These are phyloP conservation scores for Malus hybrid DNA, from an alignment of 331 rosid genomes.

Conservation along the genomic window DNA sequence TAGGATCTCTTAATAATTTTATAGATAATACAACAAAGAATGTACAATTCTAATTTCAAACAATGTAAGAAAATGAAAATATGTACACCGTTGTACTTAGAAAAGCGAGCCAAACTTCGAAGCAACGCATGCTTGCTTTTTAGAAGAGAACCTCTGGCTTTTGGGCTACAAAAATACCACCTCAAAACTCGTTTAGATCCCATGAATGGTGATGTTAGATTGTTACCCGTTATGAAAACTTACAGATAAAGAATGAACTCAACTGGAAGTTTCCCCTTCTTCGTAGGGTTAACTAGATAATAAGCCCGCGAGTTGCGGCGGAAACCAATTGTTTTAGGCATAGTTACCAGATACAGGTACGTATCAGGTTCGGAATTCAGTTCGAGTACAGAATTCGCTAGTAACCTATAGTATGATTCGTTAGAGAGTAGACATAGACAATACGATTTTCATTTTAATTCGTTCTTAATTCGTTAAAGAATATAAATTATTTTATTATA, in stretches of 20 bases:
- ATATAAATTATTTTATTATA: too few species aligned
- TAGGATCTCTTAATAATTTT: too few species aligned
- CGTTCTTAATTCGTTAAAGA: too few species aligned
- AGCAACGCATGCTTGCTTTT: neutral
- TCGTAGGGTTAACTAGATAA: constrained; percentile 41
- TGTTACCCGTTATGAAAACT: neutral
- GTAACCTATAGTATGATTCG: too few species aligned
- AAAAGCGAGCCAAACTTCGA: neutral
- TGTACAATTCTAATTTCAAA: neutral
- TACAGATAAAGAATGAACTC: constrained; percentile 71
- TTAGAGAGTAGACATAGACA: too few species aligned
- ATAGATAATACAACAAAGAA: neutral
- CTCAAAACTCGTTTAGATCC: neutral
- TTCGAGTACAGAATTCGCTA: too few species aligned
- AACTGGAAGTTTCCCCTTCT: constrained; percentile 81
- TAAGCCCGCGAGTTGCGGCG: too few species aligned
- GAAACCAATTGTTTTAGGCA: too few species aligned
- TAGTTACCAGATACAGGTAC: too few species aligned
- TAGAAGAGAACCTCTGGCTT: neutral
- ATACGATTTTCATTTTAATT: too few species aligned
- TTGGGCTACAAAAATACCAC: neutral
- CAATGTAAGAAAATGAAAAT: neutral
- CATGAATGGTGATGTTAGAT: neutral
- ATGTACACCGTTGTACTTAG: neutral
- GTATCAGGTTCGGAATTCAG: too few species aligned